Conservation (phyloP, 306 rosid genomes). For the Albizia julibrissin region DNA sequence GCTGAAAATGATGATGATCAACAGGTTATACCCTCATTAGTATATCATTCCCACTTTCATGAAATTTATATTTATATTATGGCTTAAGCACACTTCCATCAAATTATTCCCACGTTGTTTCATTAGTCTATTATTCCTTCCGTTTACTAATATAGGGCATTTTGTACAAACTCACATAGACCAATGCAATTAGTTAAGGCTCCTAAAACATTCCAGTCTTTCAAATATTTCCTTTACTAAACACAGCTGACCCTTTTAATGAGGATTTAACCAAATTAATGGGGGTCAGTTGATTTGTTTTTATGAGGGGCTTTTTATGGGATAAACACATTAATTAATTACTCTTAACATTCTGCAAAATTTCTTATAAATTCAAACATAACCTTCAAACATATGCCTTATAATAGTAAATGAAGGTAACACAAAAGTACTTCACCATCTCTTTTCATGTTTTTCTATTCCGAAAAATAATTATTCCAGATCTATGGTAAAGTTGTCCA, state of each 20-base stretch:
- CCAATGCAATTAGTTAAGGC: not conserved
- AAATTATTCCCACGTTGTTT: constrained; percentile 9
- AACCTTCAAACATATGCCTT: not conserved
- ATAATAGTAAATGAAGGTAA: not conserved
- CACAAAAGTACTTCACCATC: not conserved
- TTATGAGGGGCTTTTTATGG: not conserved
- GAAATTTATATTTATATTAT: constrained; percentile 8
- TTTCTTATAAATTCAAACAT: not conserved
- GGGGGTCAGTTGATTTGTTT: not conserved
- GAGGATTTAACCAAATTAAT: not conserved
- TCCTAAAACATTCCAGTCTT: not conserved
- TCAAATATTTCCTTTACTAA: not conserved
- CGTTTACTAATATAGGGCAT: not conserved
- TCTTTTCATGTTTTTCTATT: constrained; percentile 11
- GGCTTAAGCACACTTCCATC: not conserved
- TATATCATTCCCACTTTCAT: not conserved
- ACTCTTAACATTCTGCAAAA: not conserved
- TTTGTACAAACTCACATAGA: not conserved
- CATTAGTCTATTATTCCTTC: not conserved
- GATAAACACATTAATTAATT: not conserved
- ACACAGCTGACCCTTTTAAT: not conserved
- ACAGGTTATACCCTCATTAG: constrained; percentile 58
- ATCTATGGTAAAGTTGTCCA: not conserved
- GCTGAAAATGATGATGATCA: constrained; percentile 99
- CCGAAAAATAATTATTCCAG: not conserved